These are phyloP conservation scores for Candida fluviatilis DNA, from an alignment of 805 yeast species.

Conservation along the genomic window DNA sequence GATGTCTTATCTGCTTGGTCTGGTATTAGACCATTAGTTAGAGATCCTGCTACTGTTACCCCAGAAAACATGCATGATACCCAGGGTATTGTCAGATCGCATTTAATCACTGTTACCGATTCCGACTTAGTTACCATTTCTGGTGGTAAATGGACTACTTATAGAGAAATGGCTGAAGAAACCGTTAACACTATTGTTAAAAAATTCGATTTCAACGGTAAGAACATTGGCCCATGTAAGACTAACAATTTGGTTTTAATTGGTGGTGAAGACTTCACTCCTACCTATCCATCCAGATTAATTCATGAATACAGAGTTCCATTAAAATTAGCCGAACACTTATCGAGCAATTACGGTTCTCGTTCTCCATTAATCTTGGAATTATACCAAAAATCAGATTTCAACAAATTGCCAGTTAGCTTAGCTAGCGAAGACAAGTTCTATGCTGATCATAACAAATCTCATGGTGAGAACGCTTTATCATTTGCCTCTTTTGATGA, in stretches of 20 bases:
- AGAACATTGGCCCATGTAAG: conserved; percentile 40
- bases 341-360: conserved; percentile 84
- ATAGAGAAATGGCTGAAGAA: conserved; percentile 96
- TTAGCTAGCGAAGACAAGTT: conserved; percentile 40
- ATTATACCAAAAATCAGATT: conserved; percentile 48
- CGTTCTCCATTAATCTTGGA: conserved; percentile 74
- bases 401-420: conserved; percentile 62
- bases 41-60: conserved; percentile 63
- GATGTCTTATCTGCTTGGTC: conserved; percentile 96
- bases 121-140: conserved; percentile 83
- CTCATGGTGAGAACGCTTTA: conserved; percentile 32
- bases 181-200: conserved; percentile 72
- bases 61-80: conserved; percentile 51
- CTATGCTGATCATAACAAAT: conserved; percentile 23
- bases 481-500: conserved; percentile 54
- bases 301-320: conserved; percentile 75
- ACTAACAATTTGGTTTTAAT: conserved; percentile 55
- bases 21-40: conserved; percentile 91
- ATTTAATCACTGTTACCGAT: conserved; percentile 67
- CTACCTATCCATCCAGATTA: conserved; percentile 70
- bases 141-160: conserved; percentile 98
- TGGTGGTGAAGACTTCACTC: conserved; percentile 81
- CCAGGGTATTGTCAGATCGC: conserved; percentile 88
- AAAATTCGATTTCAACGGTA: conserved; percentile 35
- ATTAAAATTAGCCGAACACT: conserved; percentile 71